Percentiles rank a stretch among this genome's conserved stretches.
Conservation (phyloP, 805 yeast species). For the Kockiozyma suomiensis region DNA sequence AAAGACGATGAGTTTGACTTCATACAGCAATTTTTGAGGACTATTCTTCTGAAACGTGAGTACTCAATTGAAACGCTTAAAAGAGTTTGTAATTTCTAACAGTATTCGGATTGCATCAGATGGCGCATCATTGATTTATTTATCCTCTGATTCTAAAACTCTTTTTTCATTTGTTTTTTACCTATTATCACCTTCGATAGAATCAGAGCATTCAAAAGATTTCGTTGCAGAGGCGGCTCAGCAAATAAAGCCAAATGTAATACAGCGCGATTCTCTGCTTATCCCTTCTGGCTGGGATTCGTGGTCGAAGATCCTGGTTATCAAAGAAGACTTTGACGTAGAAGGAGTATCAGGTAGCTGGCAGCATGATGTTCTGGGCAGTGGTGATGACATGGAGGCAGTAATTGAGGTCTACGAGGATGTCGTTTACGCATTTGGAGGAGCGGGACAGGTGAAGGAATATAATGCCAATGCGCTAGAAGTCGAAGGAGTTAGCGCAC, state of each 20-base stretch:
- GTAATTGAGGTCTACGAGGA: slow-evolving; percentile 33
- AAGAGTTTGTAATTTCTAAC: background rate
- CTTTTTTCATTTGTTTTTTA: slow-evolving; percentile 25
- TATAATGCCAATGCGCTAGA: slow-evolving; percentile 9
- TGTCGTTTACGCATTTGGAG: slow-evolving; percentile 30
- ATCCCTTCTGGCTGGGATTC: slow-evolving; percentile 46
- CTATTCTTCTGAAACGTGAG: slow-evolving; percentile 35
- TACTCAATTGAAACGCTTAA: background rate
- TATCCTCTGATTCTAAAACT: slow-evolving; percentile 17
- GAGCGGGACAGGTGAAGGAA: background rate
- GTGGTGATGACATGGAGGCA: slow-evolving; percentile 19
- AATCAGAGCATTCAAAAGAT: background rate
- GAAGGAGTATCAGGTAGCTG: slow-evolving; percentile 35
- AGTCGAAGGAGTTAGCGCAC: slow-evolving; percentile 8
- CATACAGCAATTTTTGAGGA: slow-evolving; percentile 40
- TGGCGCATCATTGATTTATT: slow-evolving; percentile 27
- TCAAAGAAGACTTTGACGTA: slow-evolving; percentile 36
- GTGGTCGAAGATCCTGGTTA: slow-evolving; percentile 38
- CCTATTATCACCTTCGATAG: slow-evolving; percentile 19
- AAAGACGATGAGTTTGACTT: slow-evolving; percentile 38
- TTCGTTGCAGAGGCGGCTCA: slow-evolving; percentile 13
- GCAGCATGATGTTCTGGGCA: slow-evolving; percentile 27
- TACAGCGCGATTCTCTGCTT: slow-evolving; percentile 34
- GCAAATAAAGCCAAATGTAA: slow-evolving; percentile 31
- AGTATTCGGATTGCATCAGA: background rate